Conservation (phyloP, 1,139 yeast species). For the Pichia sp. region DNA sequence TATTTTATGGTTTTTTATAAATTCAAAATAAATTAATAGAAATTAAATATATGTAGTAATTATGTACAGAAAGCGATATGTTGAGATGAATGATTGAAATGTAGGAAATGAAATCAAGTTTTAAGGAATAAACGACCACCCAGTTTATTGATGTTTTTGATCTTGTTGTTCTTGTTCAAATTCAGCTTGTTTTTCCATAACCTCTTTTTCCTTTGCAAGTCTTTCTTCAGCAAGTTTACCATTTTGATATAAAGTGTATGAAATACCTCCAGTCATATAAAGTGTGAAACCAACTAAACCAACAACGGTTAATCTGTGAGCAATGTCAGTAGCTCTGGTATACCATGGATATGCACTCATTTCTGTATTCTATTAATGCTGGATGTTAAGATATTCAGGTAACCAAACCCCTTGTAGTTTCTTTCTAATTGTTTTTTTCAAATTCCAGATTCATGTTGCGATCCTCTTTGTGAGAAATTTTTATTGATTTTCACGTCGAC, state of each 20-base stretch:
- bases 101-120: neutral
- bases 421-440: neutral
- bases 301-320: conserved; percentile 76
- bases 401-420: neutral
- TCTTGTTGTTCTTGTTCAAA: conserved; percentile 17
- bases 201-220: conserved; percentile 31
- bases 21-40: neutral
- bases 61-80: neutral
- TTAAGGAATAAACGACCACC: neutral
- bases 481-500: conserved; percentile 1
- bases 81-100: neutral
- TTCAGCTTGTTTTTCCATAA: conserved; percentile 22
- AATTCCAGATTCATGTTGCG: neutral
- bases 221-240: conserved; percentile 42
- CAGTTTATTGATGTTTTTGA: neutral
- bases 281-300: conserved; percentile 68
- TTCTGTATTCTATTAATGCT: neutral
- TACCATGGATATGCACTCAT: conserved; percentile 53
- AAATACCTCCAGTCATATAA: conserved; percentile 53
- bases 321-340: conserved; percentile 68
- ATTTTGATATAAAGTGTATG: conserved; percentile 57
- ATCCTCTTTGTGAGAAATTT: neutral
- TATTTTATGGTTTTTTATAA: neutral
- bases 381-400: neutral
- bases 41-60: neutral